Conservation (phyloP, 768 basidiomycete species). For the Fomitopsis serialis region DNA sequence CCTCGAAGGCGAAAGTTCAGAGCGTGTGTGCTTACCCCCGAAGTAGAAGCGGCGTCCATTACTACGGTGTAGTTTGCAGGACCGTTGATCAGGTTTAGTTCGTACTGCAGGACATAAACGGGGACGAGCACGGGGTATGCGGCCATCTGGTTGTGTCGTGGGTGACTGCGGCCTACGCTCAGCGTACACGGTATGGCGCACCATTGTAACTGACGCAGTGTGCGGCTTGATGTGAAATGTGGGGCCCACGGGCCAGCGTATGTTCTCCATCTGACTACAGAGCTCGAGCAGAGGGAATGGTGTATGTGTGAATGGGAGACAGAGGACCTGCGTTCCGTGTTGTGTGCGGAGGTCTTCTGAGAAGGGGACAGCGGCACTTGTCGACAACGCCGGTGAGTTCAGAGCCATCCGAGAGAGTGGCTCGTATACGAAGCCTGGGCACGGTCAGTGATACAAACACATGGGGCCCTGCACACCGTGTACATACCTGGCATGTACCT, state of each 20-base stretch:
- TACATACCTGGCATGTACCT: constrained; percentile 4
- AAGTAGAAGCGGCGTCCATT: too few species aligned
- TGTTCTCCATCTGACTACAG: neutral
- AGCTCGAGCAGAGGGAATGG: neutral
- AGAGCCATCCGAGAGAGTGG: neutral
- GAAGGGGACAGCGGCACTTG: neutral
- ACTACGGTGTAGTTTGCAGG: too few species aligned
- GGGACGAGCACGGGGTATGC: constrained; percentile 4
- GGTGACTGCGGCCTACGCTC: neutral
- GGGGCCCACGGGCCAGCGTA: neutral
- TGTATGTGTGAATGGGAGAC: neutral
- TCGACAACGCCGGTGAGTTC: neutral
- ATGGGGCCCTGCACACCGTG: too few species aligned
- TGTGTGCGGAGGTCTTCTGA: neutral
- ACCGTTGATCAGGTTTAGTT: too few species aligned
- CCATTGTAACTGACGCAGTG: neutral
- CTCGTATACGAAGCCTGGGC: constrained; percentile 1
- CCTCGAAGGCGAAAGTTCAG: neutral
- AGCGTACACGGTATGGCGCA: neutral
- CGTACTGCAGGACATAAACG: constrained; percentile 1
- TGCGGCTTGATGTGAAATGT: neutral
- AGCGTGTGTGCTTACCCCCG: too few species aligned
- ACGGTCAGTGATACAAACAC: too few species aligned
- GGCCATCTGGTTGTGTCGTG: neutral
- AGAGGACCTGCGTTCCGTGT: neutral